Base-by-base conservation (phyloP, 495 filamentous ascomycete genomes). In the Trichoderma virens region DNA sequence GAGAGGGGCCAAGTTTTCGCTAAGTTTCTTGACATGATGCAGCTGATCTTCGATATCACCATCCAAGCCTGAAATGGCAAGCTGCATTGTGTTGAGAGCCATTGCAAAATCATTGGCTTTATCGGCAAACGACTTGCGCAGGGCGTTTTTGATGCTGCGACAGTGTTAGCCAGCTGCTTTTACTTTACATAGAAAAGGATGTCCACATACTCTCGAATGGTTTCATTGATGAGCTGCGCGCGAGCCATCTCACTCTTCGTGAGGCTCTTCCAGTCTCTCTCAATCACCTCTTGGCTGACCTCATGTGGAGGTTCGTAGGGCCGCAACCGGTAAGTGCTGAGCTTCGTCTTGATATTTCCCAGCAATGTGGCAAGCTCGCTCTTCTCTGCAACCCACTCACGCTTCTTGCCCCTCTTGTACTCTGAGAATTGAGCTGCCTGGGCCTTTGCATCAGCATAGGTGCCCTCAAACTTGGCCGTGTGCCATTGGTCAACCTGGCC, bases 321-420 rank as follows among this genome's bases (percentile, higher is more conserved):
- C 69, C 91, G 85, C 41, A 98, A 79, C 43, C 92, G 85, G 73
- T 98, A 98, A 28, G 94, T 98, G 66, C 89, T 90, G 68, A 98
- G 81, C 77, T 98, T 98, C 0, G 94, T 98, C 78, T 96, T 97
- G 79, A 98, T 97, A 70, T 98, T 98, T n/a, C 94, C 95, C 59
- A 98, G 75, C 65, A 98, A 76, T 11, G 92, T 91, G 28, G 92
- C 90, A 9, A 98, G 83, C 69, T 98, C 95, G 51, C 91, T 93
- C 78, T 97, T 98, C 75, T 98, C 94, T 4, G 91, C 93, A 2
- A 98, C 94, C 95, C 94, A 98, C 39, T 90, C 85, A 35, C 94
- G 83, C 75, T 98, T 98, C 72, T 89, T 79, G 61, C 87, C 92
- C 65, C 83, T 83, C 73, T 98, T 98, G 76, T 98, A 97, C 34